Base-by-base conservation (phyloP, 2,329 filamentous ascomycete genomes). In the Metarhizium robertsii region DNA sequence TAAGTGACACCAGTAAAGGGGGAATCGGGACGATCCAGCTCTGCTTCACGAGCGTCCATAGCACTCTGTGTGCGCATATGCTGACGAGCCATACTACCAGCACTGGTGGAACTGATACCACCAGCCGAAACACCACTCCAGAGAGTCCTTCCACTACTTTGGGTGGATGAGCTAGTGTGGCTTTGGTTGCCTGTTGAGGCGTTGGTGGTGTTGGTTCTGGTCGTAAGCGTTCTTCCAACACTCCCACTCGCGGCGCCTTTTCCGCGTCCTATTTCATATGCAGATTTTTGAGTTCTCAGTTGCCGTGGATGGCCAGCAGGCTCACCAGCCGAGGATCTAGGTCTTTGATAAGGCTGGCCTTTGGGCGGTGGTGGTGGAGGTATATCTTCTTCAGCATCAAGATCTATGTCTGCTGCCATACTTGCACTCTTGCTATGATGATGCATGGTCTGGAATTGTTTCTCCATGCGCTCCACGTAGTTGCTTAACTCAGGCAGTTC, bases 91-190 rank as follows among this genome's bases (percentile, higher is more conserved):
- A 95, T 83, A 71, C 92, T 97, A 54, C 92, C 94, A 16, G 94
- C 94, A 71, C 94, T 97, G 16, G 94, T 97, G 52, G 91, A 89
- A 69, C 92, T 97, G 71, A 96, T 90, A 13, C 82, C 92, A 52
- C 92, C 86, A 0, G 94, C 94, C 53, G 94, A 97, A 53, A 83
- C 80, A 3, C 92, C 94, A 68, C 92, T 97, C 92, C 96, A 96
- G 47, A 99, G 71, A 64, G 90, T 97, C 63, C 87, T 84, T 62
- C 86, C 85, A 16, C 90, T 96, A 67, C 84, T 85, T 62, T 88
- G 84, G 1, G 88, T 92, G 60, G 86, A 89, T 45, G 79, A 82
- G 60, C 88, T 92, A 61, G 83, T 88, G 48, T 81, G 83, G 60
- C 86, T 92, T 60, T 86, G 84, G 52, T 84, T 83, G 13, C 84